Evolutionary conservation across 2,329 filamentous ascomycete species (phyloP).

Genomic region (Fonsecaea pedrosoi): DNA sequence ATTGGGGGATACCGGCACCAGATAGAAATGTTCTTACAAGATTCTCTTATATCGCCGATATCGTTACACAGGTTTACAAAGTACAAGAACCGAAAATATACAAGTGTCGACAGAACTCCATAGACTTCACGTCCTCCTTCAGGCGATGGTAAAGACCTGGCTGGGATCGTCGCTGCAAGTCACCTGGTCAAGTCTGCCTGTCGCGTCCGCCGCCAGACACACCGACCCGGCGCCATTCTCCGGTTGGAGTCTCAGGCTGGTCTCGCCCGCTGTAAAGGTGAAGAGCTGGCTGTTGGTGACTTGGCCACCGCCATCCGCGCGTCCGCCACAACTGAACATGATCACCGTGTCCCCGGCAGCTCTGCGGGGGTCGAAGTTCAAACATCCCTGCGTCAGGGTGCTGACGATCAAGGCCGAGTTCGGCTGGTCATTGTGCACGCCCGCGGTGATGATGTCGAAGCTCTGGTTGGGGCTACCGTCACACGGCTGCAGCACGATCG

Average conservation of each 20-base stretch:
- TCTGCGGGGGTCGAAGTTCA: conserved; percentile 30
- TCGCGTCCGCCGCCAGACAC: conserved; percentile 20
- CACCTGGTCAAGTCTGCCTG: conserved; percentile 27
- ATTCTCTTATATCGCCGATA: too few species aligned
- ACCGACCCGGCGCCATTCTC: conserved; percentile 24
- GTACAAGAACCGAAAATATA: too few species aligned
- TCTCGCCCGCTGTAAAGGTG: conserved; percentile 20
- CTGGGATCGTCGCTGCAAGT: conserved; percentile 22
- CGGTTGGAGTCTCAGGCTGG: conserved; percentile 26
- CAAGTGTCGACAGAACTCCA: too few species aligned
- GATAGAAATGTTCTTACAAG: too few species aligned
- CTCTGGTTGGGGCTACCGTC: conserved; percentile 23
- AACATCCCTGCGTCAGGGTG: conserved; percentile 27
- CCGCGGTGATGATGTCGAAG: conserved; percentile 26
- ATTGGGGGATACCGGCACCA: too few species aligned
- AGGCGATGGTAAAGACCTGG: conserved; percentile 28
- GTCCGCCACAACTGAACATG: conserved; percentile 30
- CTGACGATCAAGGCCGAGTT: conserved; percentile 27
- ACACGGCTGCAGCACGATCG: conserved; percentile 26
- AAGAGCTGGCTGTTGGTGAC: conserved; percentile 31
- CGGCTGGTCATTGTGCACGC: conserved; percentile 28
- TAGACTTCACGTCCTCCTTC: not conserved
- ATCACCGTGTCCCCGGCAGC: conserved; percentile 29
- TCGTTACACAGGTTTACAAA: too few species aligned
- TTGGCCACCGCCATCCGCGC: conserved; percentile 26